Percentiles rank a stretch among this genome's conserved stretches.
phyloP scores from a whole-genome alignment of 257 asterid genomes.

The Nicotiana attenuata region DNA sequence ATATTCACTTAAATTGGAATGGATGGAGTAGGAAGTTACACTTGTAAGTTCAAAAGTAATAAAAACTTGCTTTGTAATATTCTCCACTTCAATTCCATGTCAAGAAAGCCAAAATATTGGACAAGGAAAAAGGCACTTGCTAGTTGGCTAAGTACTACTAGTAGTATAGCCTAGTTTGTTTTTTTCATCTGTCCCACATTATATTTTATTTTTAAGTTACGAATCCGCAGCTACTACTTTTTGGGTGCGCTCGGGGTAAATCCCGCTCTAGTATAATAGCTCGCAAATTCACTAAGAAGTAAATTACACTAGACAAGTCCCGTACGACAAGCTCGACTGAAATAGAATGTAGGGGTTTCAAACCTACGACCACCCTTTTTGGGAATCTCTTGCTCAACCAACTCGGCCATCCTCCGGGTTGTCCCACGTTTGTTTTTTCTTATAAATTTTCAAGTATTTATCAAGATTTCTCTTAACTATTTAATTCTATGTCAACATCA shows the following conservation, averaged over 20 bases:
- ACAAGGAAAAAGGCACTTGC: not conserved
- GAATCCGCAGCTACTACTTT: accelerated
- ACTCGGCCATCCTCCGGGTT: not conserved
- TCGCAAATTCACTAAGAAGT: no score
- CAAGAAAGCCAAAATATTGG: not conserved
- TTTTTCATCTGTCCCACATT: not conserved
- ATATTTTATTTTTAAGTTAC: no score
- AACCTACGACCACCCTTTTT: no score
- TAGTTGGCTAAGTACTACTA: no score
- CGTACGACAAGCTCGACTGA: no score
- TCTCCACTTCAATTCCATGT: not conserved
- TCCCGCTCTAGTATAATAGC: no score
- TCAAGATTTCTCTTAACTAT: not conserved
- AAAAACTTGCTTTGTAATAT: not conserved
- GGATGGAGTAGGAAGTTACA: conserved; percentile 2
- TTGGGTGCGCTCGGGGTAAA: no score
- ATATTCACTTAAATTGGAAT: no score
- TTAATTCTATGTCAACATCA: conserved; percentile 1
- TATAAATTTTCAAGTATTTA: not conserved
- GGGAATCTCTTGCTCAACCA: no score
- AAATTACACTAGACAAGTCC: no score
- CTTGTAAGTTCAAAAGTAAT: not conserved
- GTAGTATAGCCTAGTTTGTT: no score
- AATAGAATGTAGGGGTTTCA: no score
- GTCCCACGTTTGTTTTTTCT: not conserved